These are phyloP conservation scores for Hirsutella rhossiliensis DNA, from an alignment of 2,329 filamentous ascomycete genomes.

Conservation along the genomic window DNA sequence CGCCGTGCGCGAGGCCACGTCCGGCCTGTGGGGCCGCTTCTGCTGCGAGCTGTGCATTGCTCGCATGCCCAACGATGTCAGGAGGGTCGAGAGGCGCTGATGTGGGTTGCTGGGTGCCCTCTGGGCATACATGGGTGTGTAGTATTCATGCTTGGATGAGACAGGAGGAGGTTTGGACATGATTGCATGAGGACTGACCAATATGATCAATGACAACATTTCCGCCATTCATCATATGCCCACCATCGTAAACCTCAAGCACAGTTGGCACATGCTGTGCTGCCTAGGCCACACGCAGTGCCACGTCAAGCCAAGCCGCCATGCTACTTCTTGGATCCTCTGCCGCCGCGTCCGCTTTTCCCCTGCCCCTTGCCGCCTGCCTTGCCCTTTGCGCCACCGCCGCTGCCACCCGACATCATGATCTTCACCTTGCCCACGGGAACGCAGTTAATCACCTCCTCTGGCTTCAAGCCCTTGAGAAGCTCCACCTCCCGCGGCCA, in stretches of 20 bases:
- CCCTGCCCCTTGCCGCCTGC: slow-evolving; percentile 20
- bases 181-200: too few relatives aligned
- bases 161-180: too few relatives aligned
- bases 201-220: too few relatives aligned
- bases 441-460: slow-evolving; percentile 70
- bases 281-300: too few relatives aligned
- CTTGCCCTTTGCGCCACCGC: slow-evolving; percentile 25
- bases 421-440: slow-evolving; percentile 72
- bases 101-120: neutral
- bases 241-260: too few relatives aligned
- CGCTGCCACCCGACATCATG: slow-evolving; percentile 50
- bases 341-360: slow-evolving; percentile 24
- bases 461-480: slow-evolving; percentile 66
- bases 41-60: slow-evolving; percentile 57
- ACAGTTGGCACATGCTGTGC: too few relatives aligned
- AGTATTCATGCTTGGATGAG: too few relatives aligned
- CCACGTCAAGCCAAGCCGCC: too few relatives aligned
- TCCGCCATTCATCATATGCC: too few relatives aligned
- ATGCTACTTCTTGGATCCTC: slow-evolving; percentile 29
- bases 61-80: slow-evolving; percentile 47
- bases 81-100: slow-evolving; percentile 27
- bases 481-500: slow-evolving; percentile 82
- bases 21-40: slow-evolving; percentile 66
- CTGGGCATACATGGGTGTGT: too few relatives aligned
- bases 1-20: slow-evolving; percentile 66